A percentile compares a stretch with the other conserved stretches of the same genome.
These are phyloP conservation scores for Mycena amicta DNA, from an alignment of 768 basidiomycete species.

Conservation along the genomic window DNA sequence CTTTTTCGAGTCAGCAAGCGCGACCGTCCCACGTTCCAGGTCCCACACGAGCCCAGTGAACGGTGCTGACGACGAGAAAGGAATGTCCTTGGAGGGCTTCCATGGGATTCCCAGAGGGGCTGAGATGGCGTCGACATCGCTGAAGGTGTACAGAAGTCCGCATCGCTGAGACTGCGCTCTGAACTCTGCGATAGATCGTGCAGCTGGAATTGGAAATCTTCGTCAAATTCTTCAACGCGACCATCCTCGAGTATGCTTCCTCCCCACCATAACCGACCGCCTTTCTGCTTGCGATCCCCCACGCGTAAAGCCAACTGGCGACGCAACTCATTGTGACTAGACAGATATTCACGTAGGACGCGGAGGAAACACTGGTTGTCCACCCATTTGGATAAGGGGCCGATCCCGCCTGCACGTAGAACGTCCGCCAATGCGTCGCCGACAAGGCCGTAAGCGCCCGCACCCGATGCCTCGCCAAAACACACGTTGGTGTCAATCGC, in stretches of 20 bases:
- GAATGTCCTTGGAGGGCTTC: slow-evolving; percentile 24
- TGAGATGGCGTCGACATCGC: slow-evolving; percentile 25
- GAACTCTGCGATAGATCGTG: slow-evolving; percentile 10
- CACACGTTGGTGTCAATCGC: slow-evolving; percentile 5
- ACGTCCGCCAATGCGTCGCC: slow-evolving; percentile 22
- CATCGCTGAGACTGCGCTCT: neutral
- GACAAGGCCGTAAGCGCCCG: slow-evolving; percentile 14
- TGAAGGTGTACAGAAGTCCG: slow-evolving; percentile 20
- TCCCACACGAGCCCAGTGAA: slow-evolving; percentile 31
- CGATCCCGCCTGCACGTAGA: slow-evolving; percentile 12
- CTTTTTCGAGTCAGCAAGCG: neutral
- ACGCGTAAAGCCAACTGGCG: neutral
- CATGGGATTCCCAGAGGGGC: slow-evolving; percentile 24
- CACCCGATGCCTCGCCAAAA: slow-evolving; percentile 15
- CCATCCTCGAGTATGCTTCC: slow-evolving; percentile 4
- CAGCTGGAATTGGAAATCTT: slow-evolving; percentile 20
- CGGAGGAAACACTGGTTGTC: slow-evolving; percentile 29
- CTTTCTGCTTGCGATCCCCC: slow-evolving; percentile 8
- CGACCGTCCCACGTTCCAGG: neutral
- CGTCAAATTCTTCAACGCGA: slow-evolving; percentile 14
- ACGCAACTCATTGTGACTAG: slow-evolving; percentile 4
- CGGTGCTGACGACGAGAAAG: slow-evolving; percentile 3
- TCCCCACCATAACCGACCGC: slow-evolving; percentile 16
- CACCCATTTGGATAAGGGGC: slow-evolving; percentile 32
- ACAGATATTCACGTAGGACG: slow-evolving; percentile 7